Evolutionary conservation across 768 basidiomycete genomes (phyloP).

Genomic region (Collybia sordida): DNA sequence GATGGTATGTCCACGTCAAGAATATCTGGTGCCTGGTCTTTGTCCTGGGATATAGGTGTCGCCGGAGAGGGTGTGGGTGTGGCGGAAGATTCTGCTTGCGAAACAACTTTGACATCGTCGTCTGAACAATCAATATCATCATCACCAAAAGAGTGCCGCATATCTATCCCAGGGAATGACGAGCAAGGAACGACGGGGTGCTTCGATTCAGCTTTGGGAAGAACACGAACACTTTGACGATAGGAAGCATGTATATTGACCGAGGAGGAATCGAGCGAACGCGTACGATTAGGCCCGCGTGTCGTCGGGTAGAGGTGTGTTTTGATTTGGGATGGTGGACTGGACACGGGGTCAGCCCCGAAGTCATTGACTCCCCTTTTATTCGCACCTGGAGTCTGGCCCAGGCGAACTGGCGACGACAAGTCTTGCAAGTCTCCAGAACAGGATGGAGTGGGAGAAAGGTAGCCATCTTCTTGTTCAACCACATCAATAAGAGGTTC

Average conservation of each 20-base stretch:
- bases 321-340: constrained; percentile 30
- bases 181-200: background rate
- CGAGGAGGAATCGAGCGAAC: constrained; percentile 13
- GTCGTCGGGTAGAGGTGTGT: constrained; percentile 3
- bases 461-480: constrained; percentile 79
- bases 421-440: constrained; percentile 60
- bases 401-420: constrained; percentile 57
- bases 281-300: constrained; percentile 8
- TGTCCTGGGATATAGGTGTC: constrained; percentile 23
- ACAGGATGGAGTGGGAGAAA: constrained; percentile 65
- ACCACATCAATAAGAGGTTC: constrained; percentile 46
- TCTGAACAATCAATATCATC: constrained; percentile 46
- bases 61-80: constrained; percentile 38
- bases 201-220: background rate
- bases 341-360: constrained; percentile 53
- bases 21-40: constrained; percentile 1
- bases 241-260: constrained; percentile 2
- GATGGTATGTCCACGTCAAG: constrained; percentile 27
- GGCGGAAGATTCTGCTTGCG: constrained; percentile 22
- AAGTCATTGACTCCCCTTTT: constrained; percentile 37
- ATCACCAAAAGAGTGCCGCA: constrained; percentile 42
- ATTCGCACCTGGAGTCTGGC: constrained; percentile 12
- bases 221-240: background rate
- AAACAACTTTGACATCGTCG: constrained; percentile 20
- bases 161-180: constrained; percentile 37